Evolutionary conservation across 1,284 basidiomycete genomes (phyloP).

Genomic region (Stygiomarasmius scandens): DNA sequence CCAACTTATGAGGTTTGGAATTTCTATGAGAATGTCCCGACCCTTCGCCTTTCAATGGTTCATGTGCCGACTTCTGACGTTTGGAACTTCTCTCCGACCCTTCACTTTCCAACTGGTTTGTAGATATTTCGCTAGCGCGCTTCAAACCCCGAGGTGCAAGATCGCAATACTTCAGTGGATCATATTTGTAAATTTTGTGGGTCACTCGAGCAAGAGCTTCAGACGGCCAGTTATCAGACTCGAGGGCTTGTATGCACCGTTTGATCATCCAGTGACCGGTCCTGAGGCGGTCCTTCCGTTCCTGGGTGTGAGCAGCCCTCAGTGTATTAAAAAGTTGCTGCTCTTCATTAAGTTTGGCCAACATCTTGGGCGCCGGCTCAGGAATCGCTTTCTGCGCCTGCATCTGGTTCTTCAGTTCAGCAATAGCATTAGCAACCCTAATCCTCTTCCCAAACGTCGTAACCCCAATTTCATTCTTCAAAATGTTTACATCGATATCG

Average conservation of each 20-base stretch:
- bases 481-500: conserved; percentile 88
- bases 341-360: background rate
- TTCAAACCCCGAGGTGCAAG: too few relatives aligned
- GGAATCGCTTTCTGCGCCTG: too few relatives aligned
- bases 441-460: conserved; percentile 93
- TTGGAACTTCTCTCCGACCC: too few relatives aligned
- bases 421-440: conserved; percentile 44
- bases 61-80: too few relatives aligned
- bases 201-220: background rate
- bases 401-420: background rate
- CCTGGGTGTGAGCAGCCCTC: background rate
- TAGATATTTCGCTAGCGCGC: too few relatives aligned
- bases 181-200: too few relatives aligned
- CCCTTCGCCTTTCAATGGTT: too few relatives aligned
- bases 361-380: background rate
- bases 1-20: too few relatives aligned
- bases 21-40: too few relatives aligned
- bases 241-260: background rate
- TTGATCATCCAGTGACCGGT: background rate
- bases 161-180: too few relatives aligned
- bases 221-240: background rate
- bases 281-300: background rate
- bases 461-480: conserved; percentile 96
- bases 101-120: too few relatives aligned
- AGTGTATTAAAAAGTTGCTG: too few relatives aligned